A percentile compares a stretch with the other conserved stretches of the same genome.
phyloP scores from a whole-genome alignment of 2,329 filamentous ascomycete species.

The Xylariaceae sp. region DNA sequence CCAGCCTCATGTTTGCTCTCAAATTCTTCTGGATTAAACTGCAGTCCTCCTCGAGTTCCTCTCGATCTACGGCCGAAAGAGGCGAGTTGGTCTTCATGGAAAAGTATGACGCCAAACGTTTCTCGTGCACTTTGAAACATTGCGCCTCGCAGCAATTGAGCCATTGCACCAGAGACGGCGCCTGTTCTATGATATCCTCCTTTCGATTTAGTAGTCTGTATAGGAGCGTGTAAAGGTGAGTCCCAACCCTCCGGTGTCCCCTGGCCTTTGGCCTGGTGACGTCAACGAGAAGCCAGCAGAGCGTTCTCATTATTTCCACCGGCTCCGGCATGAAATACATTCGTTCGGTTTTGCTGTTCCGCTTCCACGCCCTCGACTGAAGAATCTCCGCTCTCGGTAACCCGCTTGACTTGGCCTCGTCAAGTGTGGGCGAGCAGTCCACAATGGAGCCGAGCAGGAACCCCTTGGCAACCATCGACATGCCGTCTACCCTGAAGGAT shows the following conservation, averaged over 20 bases:
- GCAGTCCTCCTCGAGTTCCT: slow-evolving; percentile 8
- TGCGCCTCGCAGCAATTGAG: slow-evolving; percentile 15
- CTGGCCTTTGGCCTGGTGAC: slow-evolving; percentile 4
- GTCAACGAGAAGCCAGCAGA: slow-evolving; percentile 16
- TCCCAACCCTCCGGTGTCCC: slow-evolving; percentile 4
- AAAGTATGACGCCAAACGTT: slow-evolving; percentile 8
- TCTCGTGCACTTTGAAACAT: slow-evolving; percentile 9
- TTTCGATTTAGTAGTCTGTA: slow-evolving; percentile 3
- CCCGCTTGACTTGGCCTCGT: slow-evolving; percentile 11
- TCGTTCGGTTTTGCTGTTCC: slow-evolving; percentile 8
- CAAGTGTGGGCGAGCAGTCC: slow-evolving; percentile 13
- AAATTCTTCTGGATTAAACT: slow-evolving; percentile 8
- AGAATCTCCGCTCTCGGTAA: slow-evolving; percentile 3
- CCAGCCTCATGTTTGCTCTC: slow-evolving; percentile 15
- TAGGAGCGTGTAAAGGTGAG: slow-evolving; percentile 10
- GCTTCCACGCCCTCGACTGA: slow-evolving; percentile 11
- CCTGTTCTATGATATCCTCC: slow-evolving; percentile 11
- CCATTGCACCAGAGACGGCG: slow-evolving; percentile 10
- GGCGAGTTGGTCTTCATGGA: slow-evolving; percentile 7
- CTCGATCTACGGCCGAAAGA: slow-evolving; percentile 1
- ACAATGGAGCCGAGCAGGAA: slow-evolving; percentile 12
- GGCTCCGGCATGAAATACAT: slow-evolving; percentile 7
- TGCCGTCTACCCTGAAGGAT: slow-evolving; percentile 5
- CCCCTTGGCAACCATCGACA: slow-evolving; percentile 2
- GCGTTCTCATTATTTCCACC: slow-evolving; percentile 1